phyloP scores from a whole-genome alignment of 805 yeast genomes.

The Blastobotrys americana region DNA sequence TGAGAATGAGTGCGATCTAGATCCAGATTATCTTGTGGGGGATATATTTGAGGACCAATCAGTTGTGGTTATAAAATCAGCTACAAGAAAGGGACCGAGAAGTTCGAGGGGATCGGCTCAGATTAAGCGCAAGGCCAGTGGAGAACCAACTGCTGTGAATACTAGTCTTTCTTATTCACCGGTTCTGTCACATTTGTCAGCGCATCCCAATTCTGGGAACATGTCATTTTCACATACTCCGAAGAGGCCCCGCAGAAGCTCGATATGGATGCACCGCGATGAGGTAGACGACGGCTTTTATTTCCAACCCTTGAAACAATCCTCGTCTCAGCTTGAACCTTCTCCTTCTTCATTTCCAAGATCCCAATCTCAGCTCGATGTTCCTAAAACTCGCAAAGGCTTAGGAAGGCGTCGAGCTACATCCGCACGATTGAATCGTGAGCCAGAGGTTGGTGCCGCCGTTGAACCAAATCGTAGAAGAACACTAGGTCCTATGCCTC shows the following conservation, averaged over 20 bases:
- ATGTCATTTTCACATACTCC: neutral
- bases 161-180: neutral
- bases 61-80: constrained; percentile 23
- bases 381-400: neutral
- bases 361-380: neutral
- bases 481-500: neutral
- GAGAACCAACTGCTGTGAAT: neutral
- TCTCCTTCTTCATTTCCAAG: no score
- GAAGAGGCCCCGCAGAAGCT: constrained; percentile 7
- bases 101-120: neutral
- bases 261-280: constrained; percentile 12
- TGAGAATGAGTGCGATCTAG: constrained; percentile 61
- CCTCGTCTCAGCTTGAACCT: neutral
- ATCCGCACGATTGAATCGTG: neutral
- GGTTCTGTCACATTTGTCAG: neutral
- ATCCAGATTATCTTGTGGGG: constrained; percentile 61
- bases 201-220: neutral
- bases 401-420: neutral
- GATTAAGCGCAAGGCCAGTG: constrained; percentile 7
- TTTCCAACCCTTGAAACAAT: neutral
- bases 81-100: constrained; percentile 1
- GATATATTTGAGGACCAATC: constrained; percentile 54
- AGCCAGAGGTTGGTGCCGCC: neutral
- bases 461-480: neutral
- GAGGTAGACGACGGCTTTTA: constrained; percentile 1